These are phyloP conservation scores for Brassica incana DNA, from an alignment of 345 rosid species.

Conservation along the genomic window DNA sequence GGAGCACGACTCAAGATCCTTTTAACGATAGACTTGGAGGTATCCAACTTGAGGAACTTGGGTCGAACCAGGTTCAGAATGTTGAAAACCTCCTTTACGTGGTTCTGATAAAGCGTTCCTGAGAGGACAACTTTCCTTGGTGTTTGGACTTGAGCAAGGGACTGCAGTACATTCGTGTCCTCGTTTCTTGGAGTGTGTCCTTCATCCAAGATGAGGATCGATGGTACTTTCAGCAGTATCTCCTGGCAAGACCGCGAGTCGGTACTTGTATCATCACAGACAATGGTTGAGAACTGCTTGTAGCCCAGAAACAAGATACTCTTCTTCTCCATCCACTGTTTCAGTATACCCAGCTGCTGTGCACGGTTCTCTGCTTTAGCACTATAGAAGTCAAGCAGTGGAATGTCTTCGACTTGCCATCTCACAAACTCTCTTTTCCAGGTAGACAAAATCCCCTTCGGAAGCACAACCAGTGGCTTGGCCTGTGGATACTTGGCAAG, in stretches of 20 bases:
- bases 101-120: conserved; percentile 94
- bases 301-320: conserved; percentile 94
- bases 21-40: conserved; percentile 55
- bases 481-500: conserved; percentile 87
- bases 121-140: conserved; percentile 88
- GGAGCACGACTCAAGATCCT: conserved; percentile 69
- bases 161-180: conserved; percentile 70
- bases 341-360: conserved; percentile 72
- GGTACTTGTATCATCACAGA: conserved; percentile 54
- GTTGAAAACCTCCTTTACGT: conserved; percentile 89
- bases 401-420: conserved; percentile 93
- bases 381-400: conserved; percentile 74
- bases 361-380: conserved; percentile 73
- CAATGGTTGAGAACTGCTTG: conserved; percentile 82
- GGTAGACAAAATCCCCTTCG: conserved; percentile 79
- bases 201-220: conserved; percentile 89
- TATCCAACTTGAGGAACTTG: conserved; percentile 65
- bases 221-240: conserved; percentile 70
- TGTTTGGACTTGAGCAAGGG: conserved; percentile 84
- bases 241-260: conserved; percentile 61
- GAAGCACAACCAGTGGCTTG: conserved; percentile 85
- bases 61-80: conserved; percentile 89
- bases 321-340: conserved; percentile 75
- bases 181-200: conserved; percentile 98
- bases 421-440: conserved; percentile 87